Conservation (phyloP, 495 filamentous ascomycete genomes). For the Podospora comata region DNA sequence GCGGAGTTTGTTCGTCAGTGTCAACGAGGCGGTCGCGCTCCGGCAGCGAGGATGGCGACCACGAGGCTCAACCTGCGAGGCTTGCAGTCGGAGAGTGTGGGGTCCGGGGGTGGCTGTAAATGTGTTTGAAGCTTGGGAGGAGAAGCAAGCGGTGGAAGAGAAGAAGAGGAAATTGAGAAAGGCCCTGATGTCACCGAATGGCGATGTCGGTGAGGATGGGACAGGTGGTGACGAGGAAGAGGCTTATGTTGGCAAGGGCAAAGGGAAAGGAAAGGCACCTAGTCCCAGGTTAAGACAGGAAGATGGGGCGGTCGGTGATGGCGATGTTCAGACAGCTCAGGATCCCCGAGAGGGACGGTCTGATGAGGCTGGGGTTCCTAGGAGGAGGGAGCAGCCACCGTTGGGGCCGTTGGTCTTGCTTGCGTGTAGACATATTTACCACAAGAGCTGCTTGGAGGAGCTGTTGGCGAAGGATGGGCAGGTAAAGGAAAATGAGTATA, state of each 20-base stretch:
- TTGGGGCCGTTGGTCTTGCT: slow-evolving; percentile 56
- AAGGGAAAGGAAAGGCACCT: slow-evolving; percentile 34
- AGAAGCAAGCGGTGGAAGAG: slow-evolving; percentile 51
- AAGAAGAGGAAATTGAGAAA: slow-evolving; percentile 36
- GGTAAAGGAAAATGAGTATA: slow-evolving; percentile 46
- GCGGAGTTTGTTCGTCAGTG: slow-evolving; percentile 82
- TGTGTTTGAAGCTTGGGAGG: slow-evolving; percentile 79
- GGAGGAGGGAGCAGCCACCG: slow-evolving; percentile 24
- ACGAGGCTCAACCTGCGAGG: slow-evolving; percentile 78
- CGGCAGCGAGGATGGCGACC: slow-evolving; percentile 90
- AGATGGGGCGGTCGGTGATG: slow-evolving; percentile 21
- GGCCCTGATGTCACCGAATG: neutral
- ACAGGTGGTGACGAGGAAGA: slow-evolving; percentile 23
- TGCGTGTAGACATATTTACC: slow-evolving; percentile 62
- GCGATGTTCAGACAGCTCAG: slow-evolving; percentile 6
- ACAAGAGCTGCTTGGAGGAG: slow-evolving; percentile 57
- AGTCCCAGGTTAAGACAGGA: slow-evolving; percentile 20
- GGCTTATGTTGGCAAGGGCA: slow-evolving; percentile 36
- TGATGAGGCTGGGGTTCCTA: slow-evolving; percentile 3
- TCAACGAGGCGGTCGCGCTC: slow-evolving; percentile 67
- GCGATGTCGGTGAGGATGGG: slow-evolving; percentile 30
- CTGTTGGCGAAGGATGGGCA: slow-evolving; percentile 45
- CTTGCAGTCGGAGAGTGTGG: slow-evolving; percentile 80
- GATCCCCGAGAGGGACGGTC: slow-evolving; percentile 15
- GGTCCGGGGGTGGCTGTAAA: slow-evolving; percentile 77